phyloP scores from a whole-genome alignment of 2,329 filamentous ascomycete genomes.

The Pseudogymnoascus sp. region DNA sequence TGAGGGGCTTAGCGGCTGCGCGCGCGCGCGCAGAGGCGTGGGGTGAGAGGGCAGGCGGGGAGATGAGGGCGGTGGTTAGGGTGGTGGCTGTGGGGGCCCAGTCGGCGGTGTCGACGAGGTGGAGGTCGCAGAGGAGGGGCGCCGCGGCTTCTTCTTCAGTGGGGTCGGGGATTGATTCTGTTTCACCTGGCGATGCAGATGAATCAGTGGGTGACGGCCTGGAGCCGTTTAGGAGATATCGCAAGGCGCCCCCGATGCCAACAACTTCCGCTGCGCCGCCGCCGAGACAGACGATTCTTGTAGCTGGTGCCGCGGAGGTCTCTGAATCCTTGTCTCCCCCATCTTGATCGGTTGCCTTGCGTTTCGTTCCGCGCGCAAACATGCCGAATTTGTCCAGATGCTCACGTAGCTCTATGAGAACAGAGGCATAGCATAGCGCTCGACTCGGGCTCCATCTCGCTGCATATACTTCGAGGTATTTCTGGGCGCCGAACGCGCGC shows the following conservation, averaged over 20 bases:
- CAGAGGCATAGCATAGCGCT: constrained; percentile 66
- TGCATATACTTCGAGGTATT: constrained; percentile 73
- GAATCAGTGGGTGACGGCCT: constrained; percentile 3
- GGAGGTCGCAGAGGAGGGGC: constrained; percentile 35
- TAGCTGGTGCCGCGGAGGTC: background rate
- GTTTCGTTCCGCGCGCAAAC: constrained; percentile 2
- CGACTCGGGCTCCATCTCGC: constrained; percentile 84
- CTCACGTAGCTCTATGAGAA: constrained; percentile 34
- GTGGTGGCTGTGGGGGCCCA: constrained; percentile 58
- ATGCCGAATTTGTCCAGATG: constrained; percentile 14
- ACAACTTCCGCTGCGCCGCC: constrained; percentile 56
- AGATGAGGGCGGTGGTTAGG: constrained; percentile 49
- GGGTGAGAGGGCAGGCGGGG: constrained; percentile 40
- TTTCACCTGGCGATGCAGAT: background rate
- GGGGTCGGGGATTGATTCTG: background rate
- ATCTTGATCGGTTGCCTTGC: constrained; percentile 10
- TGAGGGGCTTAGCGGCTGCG: constrained; percentile 37
- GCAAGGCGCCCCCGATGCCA: constrained; percentile 47
- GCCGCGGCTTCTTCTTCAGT: background rate
- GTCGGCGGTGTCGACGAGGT: constrained; percentile 71
- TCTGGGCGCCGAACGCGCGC: constrained; percentile 62
- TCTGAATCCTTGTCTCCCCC: constrained; percentile 9
- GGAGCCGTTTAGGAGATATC: constrained; percentile 25
- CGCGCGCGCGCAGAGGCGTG: constrained; percentile 42
- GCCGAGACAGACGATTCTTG: constrained; percentile 21